A percentile compares a stretch with the other conserved stretches of the same genome.
Evolutionary conservation across 129 eudicot species (phyloP).

Genomic region (Helichrysum umbraculigerum): DNA sequence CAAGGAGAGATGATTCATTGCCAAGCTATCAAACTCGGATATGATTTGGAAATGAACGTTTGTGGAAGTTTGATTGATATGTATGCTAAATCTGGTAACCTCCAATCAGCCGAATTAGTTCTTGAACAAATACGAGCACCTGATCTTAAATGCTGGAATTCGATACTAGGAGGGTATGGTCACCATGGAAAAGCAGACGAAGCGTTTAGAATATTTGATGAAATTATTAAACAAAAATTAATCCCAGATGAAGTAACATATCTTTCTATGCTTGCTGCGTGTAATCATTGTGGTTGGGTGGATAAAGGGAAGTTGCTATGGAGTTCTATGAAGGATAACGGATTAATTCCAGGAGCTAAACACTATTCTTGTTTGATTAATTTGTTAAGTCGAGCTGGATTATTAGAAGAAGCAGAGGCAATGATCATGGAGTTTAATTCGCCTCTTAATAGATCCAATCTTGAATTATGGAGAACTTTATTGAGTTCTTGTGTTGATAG

Average conservation of each 20-base stretch:
- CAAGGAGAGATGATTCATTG: conserved; percentile 85
- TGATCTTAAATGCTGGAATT: conserved; percentile 80
- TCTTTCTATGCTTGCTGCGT: conserved; percentile 66
- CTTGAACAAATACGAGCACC: conserved; percentile 39
- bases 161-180: conserved; percentile 72
- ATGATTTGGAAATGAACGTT: conserved; percentile 47
- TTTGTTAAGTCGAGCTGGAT: conserved; percentile 74
- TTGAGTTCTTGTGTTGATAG: conserved; percentile 56
- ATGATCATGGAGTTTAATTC: conserved; percentile 47
- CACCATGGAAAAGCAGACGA: conserved; percentile 72
- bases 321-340: conserved; percentile 60
- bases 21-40: conserved; percentile 60
- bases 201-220: conserved; percentile 50
- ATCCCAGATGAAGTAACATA: conserved; percentile 69
- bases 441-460: conserved; percentile 19
- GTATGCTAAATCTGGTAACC: conserved; percentile 72
- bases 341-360: conserved; percentile 55
- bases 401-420: conserved; percentile 63
- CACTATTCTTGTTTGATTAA: conserved; percentile 80
- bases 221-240: conserved; percentile 46
- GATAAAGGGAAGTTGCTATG: conserved; percentile 57
- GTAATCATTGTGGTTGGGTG: conserved; percentile 77
- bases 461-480: conserved; percentile 74
- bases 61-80: conserved; percentile 72
- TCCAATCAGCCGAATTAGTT: conserved; percentile 49